A percentile compares a stretch with the other conserved stretches of the same genome.
phyloP scores from a whole-genome alignment of 805 yeast genomes.

The Saccharomycopsis capsularis region DNA sequence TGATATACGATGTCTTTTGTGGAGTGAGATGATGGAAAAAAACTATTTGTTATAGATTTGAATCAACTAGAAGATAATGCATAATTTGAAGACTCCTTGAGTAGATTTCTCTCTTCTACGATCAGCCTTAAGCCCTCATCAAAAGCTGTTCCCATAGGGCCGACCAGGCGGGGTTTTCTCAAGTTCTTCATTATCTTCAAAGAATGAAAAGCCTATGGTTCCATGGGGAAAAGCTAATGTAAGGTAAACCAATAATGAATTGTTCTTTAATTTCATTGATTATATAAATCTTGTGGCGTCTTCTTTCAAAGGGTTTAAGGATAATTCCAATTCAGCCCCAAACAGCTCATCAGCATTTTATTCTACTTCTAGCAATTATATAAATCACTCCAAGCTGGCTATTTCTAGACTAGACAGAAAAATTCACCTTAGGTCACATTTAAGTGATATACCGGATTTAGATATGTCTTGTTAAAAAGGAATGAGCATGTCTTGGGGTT shows the following conservation, averaged over 20 bases:
- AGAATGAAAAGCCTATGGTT: slow-evolving; percentile 26
- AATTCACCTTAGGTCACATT: slow-evolving; percentile 53
- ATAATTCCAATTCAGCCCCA: background rate
- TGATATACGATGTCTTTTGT: slow-evolving; percentile 61
- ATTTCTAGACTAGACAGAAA: slow-evolving; percentile 56
- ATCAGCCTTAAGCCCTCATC: slow-evolving; percentile 26
- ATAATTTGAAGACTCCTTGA: slow-evolving; percentile 54
- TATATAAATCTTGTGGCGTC: slow-evolving; percentile 34
- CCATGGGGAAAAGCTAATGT: slow-evolving; percentile 81
- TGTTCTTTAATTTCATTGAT: slow-evolving; percentile 79
- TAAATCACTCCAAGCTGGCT: slow-evolving; percentile 31
- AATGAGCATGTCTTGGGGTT: slow-evolving; percentile 41
- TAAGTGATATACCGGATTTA: slow-evolving; percentile 75
- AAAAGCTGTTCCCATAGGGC: background rate
- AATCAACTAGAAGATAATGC: slow-evolving; percentile 64
- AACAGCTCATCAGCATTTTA: slow-evolving; percentile 16
- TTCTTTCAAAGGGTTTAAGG: background rate
- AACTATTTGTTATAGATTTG: slow-evolving; percentile 62
- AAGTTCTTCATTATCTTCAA: slow-evolving; percentile 8
- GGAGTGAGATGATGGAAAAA: slow-evolving; percentile 73
- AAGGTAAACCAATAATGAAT: slow-evolving; percentile 69
- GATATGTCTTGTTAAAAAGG: slow-evolving; percentile 44
- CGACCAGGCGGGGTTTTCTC: background rate
- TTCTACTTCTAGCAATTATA: slow-evolving; percentile 23
- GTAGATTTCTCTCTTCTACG: slow-evolving; percentile 41